Base-by-base conservation (phyloP, 2,329 filamentous ascomycete species). In the Chaetomiaceae sp. region DNA sequence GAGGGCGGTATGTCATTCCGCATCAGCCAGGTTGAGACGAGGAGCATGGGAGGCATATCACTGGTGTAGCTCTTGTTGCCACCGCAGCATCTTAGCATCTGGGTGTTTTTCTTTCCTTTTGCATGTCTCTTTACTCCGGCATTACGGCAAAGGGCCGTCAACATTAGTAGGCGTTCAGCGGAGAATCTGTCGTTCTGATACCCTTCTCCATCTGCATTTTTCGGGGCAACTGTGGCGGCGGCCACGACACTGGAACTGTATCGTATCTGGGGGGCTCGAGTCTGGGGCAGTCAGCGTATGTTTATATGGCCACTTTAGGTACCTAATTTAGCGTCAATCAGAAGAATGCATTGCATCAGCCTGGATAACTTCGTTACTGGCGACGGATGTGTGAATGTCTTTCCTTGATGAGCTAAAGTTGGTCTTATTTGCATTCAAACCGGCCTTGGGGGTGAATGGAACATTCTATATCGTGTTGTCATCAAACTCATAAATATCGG, bases 101-200 rank as follows among this genome's bases (percentile, higher is more conserved):
- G 11, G 40, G 27, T 30, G 53, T 41, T 44, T 29, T 37, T 16
- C 11, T 50, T 29, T 37, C 40, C 51, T 52, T 58, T 49, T 46
- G n/a, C 7, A 45, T 21, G 36, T 46, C 42, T 57, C 18, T 48
- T 55, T 41, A 49, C n/a, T 53, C 43, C 23, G 34, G 48, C 53
- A 55, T 51, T 29, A 44, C 30, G 48, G 38, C 34, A 58, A 55
- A 51, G 53, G 45, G 30, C 27, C 32, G 48, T 51, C 55, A 60
- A 45, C 55, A 60, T 58, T 53, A 54, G 54, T 48, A 54, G 61
- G 59, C 61, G 59, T 62, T 62, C 36, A 46, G 54, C 48, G 59
- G 57, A 55, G 38, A 56, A 48, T 55, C n/a, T 49, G 30, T 53
- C 40, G 36, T 53, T 62, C 47, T 51, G 61, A 62, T 62, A 62